Evolutionary conservation across 1,139 yeast species (phyloP).

Genomic region (Suhomyces wounanorum): DNA sequence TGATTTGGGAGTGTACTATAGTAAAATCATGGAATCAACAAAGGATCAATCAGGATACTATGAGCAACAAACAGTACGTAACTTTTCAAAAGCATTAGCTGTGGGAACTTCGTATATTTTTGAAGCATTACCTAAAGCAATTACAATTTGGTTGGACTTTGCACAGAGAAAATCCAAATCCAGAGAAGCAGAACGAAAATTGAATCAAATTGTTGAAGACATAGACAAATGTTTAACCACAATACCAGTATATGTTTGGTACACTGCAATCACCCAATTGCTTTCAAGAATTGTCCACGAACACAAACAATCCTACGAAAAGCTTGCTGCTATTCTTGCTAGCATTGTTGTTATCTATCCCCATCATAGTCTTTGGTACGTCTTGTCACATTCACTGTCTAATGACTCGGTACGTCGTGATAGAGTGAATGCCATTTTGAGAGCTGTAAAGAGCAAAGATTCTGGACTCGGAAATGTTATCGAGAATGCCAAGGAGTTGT

Average conservation of each 20-base stretch:
- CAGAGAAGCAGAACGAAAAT: constrained; percentile 40
- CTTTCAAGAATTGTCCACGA: constrained; percentile 75
- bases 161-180: constrained; percentile 41
- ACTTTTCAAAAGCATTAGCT: constrained; percentile 67
- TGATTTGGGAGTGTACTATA: constrained; percentile 77
- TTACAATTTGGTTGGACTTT: constrained; percentile 91
- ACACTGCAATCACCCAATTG: constrained; percentile 82
- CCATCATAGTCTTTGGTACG: constrained; percentile 80
- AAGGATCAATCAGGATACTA: constrained; percentile 57
- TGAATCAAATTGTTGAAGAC: constrained; percentile 53
- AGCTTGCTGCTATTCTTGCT: constrained; percentile 58
- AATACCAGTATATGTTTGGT: constrained; percentile 72
- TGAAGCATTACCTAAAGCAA: constrained; percentile 86
- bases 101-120: constrained; percentile 70
- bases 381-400: constrained; percentile 73
- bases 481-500: constrained; percentile 36
- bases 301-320: constrained; percentile 55
- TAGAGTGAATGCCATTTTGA: constrained; percentile 44
- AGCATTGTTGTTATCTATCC: constrained; percentile 69
- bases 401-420: constrained; percentile 56
- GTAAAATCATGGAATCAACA: constrained; percentile 68
- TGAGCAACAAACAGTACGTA: constrained; percentile 64
- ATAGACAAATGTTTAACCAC: constrained; percentile 47
- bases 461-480: constrained; percentile 19
- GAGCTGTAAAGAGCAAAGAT: constrained; percentile 19